Evolutionary conservation across 1,139 yeast genomes (phyloP).

Genomic region (Protomyces lactucae-debilis): DNA sequence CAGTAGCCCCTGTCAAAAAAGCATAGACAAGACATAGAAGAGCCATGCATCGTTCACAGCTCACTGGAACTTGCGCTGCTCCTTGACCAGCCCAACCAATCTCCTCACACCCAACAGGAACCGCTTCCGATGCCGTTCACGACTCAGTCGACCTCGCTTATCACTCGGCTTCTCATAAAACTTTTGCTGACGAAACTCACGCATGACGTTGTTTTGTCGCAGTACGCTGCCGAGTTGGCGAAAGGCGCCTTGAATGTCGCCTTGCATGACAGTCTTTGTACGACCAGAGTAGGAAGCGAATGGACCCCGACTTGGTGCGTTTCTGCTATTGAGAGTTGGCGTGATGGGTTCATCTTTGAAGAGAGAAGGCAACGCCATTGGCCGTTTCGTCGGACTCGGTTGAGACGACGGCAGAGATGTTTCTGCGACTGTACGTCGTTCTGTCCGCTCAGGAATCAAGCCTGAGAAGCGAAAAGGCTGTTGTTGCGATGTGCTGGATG

Average conservation of each 20-base stretch:
- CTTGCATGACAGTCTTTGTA: conserved; percentile 12
- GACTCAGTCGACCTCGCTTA: conserved; percentile 26
- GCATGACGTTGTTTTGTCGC: conserved; percentile 21
- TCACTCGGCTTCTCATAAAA: conserved; percentile 29
- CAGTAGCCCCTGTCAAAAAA: background rate
- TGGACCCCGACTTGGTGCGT: conserved; percentile 3
- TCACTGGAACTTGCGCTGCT: conserved; percentile 13
- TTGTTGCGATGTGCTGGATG: background rate
- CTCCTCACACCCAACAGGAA: conserved; percentile 25
- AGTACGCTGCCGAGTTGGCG: conserved; percentile 1
- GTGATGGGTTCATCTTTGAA: background rate
- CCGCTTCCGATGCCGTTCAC: conserved; percentile 28
- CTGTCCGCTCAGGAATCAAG: background rate
- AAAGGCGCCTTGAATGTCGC: conserved; percentile 19
- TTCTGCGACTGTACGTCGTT: background rate
- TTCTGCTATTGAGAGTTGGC: background rate
- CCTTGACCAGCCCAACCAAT: conserved; percentile 29
- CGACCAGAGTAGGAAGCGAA: conserved; percentile 18
- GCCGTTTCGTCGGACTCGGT: background rate
- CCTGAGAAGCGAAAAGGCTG: background rate
- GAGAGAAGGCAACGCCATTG: background rate
- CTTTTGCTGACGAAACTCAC: conserved; percentile 19
- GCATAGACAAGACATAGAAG: background rate
- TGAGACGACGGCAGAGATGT: background rate
- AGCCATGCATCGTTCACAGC: too few relatives aligned